Base-by-base conservation (phyloP, 192 early-diverging fungal species). In the Thamnidium elegans region DNA sequence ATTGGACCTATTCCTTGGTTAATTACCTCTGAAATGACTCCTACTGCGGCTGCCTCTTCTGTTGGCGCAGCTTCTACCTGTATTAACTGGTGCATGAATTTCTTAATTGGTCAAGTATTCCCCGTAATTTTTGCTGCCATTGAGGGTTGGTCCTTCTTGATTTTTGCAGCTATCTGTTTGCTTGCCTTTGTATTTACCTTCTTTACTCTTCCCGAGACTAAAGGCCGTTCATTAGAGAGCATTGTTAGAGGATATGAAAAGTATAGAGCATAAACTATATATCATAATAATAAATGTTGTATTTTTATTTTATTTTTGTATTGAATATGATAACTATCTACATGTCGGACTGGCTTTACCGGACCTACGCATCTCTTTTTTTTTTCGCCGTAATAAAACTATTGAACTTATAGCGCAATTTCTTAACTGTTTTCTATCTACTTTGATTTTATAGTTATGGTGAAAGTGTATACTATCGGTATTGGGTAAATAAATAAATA, bases 1-100 rank as follows among this genome's bases (percentile, higher is more conserved):
- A 74, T 92, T 5, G 91, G 91, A 36, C 85, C 87, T 3, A 90
- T 93, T 51, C 90, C 93, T 7, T 94, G 91, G 90, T 75, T 92
- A 20, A 80, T 90, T 44, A 77, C 88, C 2, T 86, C 89, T 14
- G 92, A 94, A 62, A 78, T 92, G 62, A 75, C 88, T 7, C 92
- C 93, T 1, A 81, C 85, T 7, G 89, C 88, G 65, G 90, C 89
- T 0, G 78, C 89, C 51, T 85, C 87, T 0, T 69, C 89, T 7
- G 87, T 89, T 23, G 84, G 86, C 0, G 82, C 87, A 3, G 70
- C 93, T 13, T 86, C 90, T 39, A 92, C 88, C 13, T 80, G 78
- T 7, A 77, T 89, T 19, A 92, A 93, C 69, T 95, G 91, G 85
- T 48, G 62, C 30, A 72, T 70, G 20, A 82, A 82, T 64, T 79